phyloP scores from a whole-genome alignment of 331 rosid genomes.

The Pyrus hybrid region DNA sequence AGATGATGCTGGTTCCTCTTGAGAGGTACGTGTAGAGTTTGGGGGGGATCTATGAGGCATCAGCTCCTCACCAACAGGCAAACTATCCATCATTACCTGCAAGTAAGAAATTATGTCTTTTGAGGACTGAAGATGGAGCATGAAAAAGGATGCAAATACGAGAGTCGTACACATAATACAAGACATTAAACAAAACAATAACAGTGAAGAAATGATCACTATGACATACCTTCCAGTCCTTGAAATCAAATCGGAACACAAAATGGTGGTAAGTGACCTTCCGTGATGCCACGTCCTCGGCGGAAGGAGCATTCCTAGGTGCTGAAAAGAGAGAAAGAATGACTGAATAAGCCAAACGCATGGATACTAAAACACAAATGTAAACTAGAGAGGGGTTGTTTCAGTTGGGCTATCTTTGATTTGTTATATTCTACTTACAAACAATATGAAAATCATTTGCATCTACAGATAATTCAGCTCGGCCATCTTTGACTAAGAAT shows the following conservation, averaged over 20 bases:
- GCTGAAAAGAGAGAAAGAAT: slow-evolving; percentile 27
- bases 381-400: neutral
- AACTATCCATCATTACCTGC: slow-evolving; percentile 53
- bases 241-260: slow-evolving; percentile 64
- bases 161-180: neutral
- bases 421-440: slow-evolving; percentile 35
- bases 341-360: neutral
- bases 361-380: neutral
- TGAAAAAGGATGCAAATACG: neutral
- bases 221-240: slow-evolving; percentile 72
- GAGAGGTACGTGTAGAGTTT: slow-evolving; percentile 7
- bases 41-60: slow-evolving; percentile 49
- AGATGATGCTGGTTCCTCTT: slow-evolving; percentile 7
- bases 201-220: neutral
- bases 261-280: slow-evolving; percentile 51
- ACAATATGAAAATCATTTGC: slow-evolving; percentile 49
- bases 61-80: slow-evolving; percentile 55
- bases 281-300: slow-evolving; percentile 28
- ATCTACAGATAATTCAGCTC: slow-evolving; percentile 55
- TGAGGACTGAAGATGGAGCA: neutral
- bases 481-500: slow-evolving; percentile 79
- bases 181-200: neutral
- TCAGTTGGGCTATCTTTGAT: neutral
- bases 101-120: neutral
- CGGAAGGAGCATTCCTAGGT: slow-evolving; percentile 66